phyloP scores from a whole-genome alignment of 306 rosid species.

The Quercus wislizeni region DNA sequence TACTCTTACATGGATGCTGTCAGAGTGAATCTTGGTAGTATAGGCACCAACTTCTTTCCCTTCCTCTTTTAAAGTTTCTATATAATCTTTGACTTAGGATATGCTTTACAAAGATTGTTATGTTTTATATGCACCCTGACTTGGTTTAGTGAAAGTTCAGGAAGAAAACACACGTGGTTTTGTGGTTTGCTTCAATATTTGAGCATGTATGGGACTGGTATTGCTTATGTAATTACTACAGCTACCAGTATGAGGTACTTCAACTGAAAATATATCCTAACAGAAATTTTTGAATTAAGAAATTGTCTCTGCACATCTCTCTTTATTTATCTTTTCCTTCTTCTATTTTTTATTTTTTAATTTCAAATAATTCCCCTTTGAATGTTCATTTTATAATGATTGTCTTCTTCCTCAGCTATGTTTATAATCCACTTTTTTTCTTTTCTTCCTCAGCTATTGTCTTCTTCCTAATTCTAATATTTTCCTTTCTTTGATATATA shows the following conservation, averaged over 20 bases:
- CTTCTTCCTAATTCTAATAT: background rate
- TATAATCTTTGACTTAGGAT: conserved; percentile 11
- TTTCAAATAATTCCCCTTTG: too few species aligned
- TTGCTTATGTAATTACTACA: conserved; percentile 68
- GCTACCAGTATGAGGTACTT: conserved; percentile 64
- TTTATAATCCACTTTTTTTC: background rate
- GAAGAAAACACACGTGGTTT: conserved; percentile 39
- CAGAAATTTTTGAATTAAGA: background rate
- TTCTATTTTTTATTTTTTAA: too few species aligned
- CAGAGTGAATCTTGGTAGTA: conserved; percentile 53
- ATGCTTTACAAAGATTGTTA: background rate
- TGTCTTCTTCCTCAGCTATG: background rate
- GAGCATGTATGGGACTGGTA: conserved; percentile 58
- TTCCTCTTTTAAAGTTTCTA: background rate
- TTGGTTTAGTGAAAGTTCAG: conserved; percentile 42
- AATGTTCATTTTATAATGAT: background rate
- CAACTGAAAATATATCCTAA: background rate
- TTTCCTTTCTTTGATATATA: background rate
- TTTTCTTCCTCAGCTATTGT: background rate
- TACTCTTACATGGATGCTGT: conserved; percentile 54
- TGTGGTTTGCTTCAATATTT: conserved; percentile 59
- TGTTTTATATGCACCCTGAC: conserved; percentile 10
- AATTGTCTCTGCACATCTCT: background rate
- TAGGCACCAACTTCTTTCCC: background rate
- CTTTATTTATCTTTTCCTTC: too few species aligned